Conservation (phyloP, 495 filamentous ascomycete species). For the Amorphotheca resinae region DNA sequence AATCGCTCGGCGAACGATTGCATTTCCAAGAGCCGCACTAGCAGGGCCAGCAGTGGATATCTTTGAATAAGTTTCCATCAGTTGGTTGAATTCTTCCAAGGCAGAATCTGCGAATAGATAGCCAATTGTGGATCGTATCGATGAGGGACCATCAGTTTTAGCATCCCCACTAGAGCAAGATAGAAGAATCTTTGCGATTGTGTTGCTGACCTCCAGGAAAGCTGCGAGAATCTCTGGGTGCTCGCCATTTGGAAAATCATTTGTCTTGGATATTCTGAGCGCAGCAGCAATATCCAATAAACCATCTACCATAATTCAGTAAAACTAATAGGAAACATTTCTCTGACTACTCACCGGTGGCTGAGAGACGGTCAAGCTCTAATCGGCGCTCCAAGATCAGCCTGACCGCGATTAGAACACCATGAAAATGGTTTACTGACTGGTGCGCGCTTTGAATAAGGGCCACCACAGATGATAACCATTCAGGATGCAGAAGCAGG, state of each 20-base stretch:
- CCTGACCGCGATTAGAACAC: conserved; percentile 45
- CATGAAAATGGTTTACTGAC: conserved; percentile 47
- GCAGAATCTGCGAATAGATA: background rate
- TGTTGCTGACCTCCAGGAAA: conserved; percentile 13
- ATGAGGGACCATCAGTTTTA: background rate
- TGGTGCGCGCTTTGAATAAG: conserved; percentile 32
- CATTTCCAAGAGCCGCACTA: background rate
- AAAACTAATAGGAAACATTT: background rate
- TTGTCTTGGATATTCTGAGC: background rate
- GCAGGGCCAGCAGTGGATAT: background rate
- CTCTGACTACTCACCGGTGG: conserved; percentile 1
- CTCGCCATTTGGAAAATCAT: background rate
- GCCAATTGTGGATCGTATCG: background rate
- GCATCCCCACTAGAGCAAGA: background rate
- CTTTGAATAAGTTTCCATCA: background rate
- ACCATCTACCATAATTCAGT: background rate
- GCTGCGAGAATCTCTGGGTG: conserved; percentile 9
- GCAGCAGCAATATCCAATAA: background rate
- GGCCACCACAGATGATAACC: conserved; percentile 27
- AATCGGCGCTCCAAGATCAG: conserved; percentile 37
- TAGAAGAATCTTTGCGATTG: conserved; percentile 5
- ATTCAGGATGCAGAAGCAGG: conserved; percentile 42
- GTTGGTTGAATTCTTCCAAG: background rate
- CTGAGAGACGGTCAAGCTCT: conserved; percentile 9
- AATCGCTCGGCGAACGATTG: conserved; percentile 9